phyloP scores from a whole-genome alignment of 208 protist species.

The Crithidia acanthocephali region DNA sequence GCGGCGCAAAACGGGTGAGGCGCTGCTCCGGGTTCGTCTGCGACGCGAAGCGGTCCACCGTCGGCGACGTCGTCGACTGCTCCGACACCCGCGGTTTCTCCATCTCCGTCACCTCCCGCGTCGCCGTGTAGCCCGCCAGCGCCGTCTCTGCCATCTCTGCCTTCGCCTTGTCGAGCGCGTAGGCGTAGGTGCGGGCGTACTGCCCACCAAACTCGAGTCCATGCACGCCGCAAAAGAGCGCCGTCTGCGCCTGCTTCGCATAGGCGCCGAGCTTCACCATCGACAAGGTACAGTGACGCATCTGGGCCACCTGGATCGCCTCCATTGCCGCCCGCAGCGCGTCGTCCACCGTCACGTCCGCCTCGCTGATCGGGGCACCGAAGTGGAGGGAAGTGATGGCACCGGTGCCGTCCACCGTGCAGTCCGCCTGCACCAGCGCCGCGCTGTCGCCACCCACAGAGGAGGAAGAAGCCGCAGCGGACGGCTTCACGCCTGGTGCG shows the following conservation, averaged over 20 bases:
- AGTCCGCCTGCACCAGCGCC: slow-evolving; percentile 43
- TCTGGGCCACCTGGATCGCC: slow-evolving; percentile 67
- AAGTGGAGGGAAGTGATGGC: slow-evolving; percentile 49
- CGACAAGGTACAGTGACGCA: slow-evolving; percentile 71
- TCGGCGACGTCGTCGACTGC: slow-evolving; percentile 22
- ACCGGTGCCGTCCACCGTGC: slow-evolving; percentile 76
- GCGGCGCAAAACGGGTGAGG: slow-evolving; percentile 63
- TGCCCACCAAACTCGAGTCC: slow-evolving; percentile 77
- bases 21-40: slow-evolving; percentile 86
- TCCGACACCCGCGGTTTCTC: slow-evolving; percentile 64
- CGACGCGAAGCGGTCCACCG: slow-evolving; percentile 85
- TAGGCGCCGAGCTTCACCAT: slow-evolving; percentile 61
- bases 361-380: slow-evolving; percentile 33
- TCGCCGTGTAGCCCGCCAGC: slow-evolving; percentile 39
- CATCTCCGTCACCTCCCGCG: slow-evolving; percentile 41
- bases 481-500: slow-evolving; percentile 11
- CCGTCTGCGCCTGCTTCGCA: slow-evolving; percentile 71
- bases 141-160: slow-evolving; percentile 52
- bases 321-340: slow-evolving; percentile 55
- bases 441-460: background rate
- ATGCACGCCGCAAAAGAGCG: slow-evolving; percentile 73
- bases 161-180: slow-evolving; percentile 82
- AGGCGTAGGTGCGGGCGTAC: slow-evolving; percentile 86
- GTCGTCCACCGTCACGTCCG: slow-evolving; percentile 54
- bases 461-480: background rate